A percentile compares a stretch with the other conserved stretches of the same genome.
phyloP scores from a whole-genome alignment of 441 rosid species.

The Populus hybrid region DNA sequence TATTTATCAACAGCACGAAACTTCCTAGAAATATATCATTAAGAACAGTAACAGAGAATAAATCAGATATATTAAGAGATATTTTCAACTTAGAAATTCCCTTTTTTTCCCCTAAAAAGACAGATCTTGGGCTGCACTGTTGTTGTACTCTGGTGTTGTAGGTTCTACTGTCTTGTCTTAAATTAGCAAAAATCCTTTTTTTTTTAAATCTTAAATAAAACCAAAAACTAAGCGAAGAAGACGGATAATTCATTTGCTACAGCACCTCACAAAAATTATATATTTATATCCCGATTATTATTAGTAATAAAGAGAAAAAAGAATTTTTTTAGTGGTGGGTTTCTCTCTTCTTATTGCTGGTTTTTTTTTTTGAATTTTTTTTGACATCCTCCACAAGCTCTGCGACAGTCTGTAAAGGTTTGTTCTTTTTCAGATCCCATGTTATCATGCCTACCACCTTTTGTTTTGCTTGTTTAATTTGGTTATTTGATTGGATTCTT shows the following conservation, averaged over 20 bases:
- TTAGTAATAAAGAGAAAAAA: too few species aligned
- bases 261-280: neutral
- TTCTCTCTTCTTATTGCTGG: neutral
- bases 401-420: constrained; percentile 11
- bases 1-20: neutral
- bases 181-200: neutral
- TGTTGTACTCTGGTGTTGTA: neutral
- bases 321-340: neutral
- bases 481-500: neutral
- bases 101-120: neutral
- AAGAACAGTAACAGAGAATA: neutral
- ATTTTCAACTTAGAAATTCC: neutral
- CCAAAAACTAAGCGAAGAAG: neutral
- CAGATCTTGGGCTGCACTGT: neutral
- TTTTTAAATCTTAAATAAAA: too few species aligned
- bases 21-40: neutral
- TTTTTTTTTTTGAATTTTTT: neutral
- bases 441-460: neutral
- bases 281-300: neutral
- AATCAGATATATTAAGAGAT: too few species aligned
- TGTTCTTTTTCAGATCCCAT: constrained; percentile 12
- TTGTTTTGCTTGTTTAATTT: neutral
- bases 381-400: neutral
- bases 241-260: constrained; percentile 18
- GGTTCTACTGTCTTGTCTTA: neutral